Percentiles rank a stretch among this genome's conserved stretches.
These are phyloP conservation scores for Steccherinum ochraceum DNA, from an alignment of 768 basidiomycete species.

Conservation along the genomic window DNA sequence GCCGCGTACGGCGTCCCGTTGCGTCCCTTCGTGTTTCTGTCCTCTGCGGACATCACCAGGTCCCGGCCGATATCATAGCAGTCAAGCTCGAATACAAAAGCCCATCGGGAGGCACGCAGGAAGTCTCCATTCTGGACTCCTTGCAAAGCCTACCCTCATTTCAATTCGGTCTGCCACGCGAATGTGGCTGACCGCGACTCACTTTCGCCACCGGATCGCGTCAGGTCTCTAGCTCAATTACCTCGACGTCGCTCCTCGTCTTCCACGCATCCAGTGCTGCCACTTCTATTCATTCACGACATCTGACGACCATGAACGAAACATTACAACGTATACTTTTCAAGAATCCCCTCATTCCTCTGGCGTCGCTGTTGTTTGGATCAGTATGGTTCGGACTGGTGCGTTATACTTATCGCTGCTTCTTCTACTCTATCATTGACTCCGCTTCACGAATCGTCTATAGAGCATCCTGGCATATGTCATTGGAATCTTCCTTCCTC, in stretches of 20 bases:
- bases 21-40: neutral
- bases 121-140: neutral
- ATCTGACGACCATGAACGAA: slow-evolving; percentile 6
- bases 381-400: slow-evolving; percentile 10
- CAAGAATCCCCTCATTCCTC: slow-evolving; percentile 2
- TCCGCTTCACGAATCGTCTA: neutral
- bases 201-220: neutral
- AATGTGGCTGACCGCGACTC: neutral
- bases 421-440: neutral
- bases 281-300: neutral
- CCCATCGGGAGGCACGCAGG: neutral
- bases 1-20: neutral
- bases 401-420: neutral
- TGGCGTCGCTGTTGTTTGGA: slow-evolving; percentile 2
- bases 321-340: slow-evolving; percentile 3
- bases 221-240: neutral
- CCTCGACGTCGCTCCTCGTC: neutral
- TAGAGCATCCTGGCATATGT: slow-evolving; percentile 7
- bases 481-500: slow-evolving; percentile 1
- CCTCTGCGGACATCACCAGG: neutral
- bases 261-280: neutral
- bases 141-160: neutral
- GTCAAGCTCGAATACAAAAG: no score
- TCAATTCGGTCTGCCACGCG: neutral
- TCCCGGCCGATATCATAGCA: no score